phyloP scores from a whole-genome alignment of 192 early-diverging fungal species.

The Gorgonomyces haynaldii region DNA sequence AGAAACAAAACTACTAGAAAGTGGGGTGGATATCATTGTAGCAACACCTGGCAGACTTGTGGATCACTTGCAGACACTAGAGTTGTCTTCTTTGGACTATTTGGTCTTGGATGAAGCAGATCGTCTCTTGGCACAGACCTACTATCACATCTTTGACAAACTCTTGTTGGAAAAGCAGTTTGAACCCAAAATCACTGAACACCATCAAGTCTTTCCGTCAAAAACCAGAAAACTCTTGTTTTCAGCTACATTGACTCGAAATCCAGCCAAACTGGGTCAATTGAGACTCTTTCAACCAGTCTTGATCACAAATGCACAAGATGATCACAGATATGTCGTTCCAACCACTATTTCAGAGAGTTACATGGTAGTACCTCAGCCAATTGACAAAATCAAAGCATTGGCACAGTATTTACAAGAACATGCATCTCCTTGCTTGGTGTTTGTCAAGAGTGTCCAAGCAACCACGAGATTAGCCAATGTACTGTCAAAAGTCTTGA shows the following conservation, averaged over 20 bases:
- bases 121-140: slow-evolving; percentile 68
- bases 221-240: slow-evolving; percentile 83
- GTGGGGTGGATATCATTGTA: slow-evolving; percentile 66
- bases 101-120: slow-evolving; percentile 96
- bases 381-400: slow-evolving; percentile 53
- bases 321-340: slow-evolving; percentile 20
- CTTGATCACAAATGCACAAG: slow-evolving; percentile 54
- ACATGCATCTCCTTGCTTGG: no score
- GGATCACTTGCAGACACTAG: no score
- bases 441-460: slow-evolving; percentile 85
- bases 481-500: slow-evolving; percentile 21
- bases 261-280: slow-evolving; percentile 83
- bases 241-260: slow-evolving; percentile 86
- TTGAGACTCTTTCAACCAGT: slow-evolving; percentile 68
- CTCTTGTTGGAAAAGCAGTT: no score
- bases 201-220: neutral
- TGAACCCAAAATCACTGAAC: neutral
- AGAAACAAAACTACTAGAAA: slow-evolving; percentile 36
- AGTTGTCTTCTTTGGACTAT: no score
- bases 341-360: slow-evolving; percentile 58
- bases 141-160: slow-evolving; percentile 14
- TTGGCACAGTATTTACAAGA: slow-evolving; percentile 56
- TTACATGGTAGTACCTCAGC: slow-evolving; percentile 49
- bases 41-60: slow-evolving; percentile 92
- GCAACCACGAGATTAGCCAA: slow-evolving; percentile 65